These are phyloP conservation scores for Eucalyptus pauciflora DNA, from an alignment of 345 rosid species.

Conservation along the genomic window DNA sequence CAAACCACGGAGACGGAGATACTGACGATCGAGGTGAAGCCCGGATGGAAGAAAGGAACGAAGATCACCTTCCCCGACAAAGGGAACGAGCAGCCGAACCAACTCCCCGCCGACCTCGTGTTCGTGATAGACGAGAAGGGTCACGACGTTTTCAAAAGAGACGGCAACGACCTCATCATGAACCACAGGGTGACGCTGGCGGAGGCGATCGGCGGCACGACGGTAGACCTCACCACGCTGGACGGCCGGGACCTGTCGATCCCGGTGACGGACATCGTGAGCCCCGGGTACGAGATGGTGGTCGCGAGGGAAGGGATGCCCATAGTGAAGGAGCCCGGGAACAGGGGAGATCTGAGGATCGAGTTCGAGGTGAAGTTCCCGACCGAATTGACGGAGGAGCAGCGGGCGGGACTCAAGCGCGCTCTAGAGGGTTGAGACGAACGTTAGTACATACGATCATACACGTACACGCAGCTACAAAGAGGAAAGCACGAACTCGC, in stretches of 20 bases:
- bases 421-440: conserved; percentile 44
- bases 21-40: conserved; percentile 78
- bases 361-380: conserved; percentile 90
- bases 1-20: conserved; percentile 78
- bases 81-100: conserved; percentile 87
- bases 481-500: background rate
- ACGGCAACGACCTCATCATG: conserved; percentile 67
- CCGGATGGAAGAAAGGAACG: conserved; percentile 97
- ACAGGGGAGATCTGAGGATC: conserved; percentile 64
- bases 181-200: conserved; percentile 51
- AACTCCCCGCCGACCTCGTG: conserved; percentile 83
- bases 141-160: conserved; percentile 58
- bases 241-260: conserved; percentile 57
- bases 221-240: conserved; percentile 38
- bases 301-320: conserved; percentile 93
- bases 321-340: conserved; percentile 64
- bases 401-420: conserved; percentile 63
- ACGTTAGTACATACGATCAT: background rate
- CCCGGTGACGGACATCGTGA: conserved; percentile 56
- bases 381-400: conserved; percentile 49
- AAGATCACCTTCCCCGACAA: conserved; percentile 89
- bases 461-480: background rate
- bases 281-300: conserved; percentile 75
- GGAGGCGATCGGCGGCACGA: conserved; percentile 81
- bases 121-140: conserved; percentile 84